Percentiles rank a stretch among this genome's conserved stretches.
Conservation (phyloP, 1,284 basidiomycete species). For the Leccinum insigne region DNA sequence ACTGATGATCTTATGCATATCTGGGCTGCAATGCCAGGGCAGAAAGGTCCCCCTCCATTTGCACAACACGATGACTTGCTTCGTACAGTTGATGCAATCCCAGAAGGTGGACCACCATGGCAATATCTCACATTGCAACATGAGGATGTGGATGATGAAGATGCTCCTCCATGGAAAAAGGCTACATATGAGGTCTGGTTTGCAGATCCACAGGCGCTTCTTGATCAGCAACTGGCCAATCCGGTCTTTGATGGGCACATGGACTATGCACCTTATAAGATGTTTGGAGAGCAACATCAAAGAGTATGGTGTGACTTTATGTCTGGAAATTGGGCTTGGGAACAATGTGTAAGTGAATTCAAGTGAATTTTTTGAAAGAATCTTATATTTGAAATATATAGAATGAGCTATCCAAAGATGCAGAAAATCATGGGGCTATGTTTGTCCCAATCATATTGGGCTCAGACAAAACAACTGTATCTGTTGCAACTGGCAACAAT, state of each 20-base stretch:
- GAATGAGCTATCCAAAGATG: background rate
- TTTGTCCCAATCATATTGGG: slow-evolving; percentile 8
- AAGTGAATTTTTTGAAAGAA: no score
- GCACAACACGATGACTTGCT: background rate
- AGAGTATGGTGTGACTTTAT: background rate
- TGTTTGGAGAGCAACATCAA: background rate
- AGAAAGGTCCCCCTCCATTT: background rate
- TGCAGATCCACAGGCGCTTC: background rate
- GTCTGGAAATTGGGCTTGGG: background rate
- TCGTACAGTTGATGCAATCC: background rate
- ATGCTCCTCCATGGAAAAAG: background rate
- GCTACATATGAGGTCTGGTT: background rate
- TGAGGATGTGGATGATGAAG: background rate
- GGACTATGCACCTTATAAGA: background rate
- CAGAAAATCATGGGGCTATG: background rate
- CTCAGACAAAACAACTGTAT: slow-evolving; percentile 9
- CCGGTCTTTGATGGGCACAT: background rate
- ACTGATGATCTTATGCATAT: background rate
- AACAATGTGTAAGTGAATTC: background rate
- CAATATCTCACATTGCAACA: background rate
- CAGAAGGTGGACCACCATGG: background rate
- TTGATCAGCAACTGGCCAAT: background rate
- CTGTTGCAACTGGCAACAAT: slow-evolving; percentile 5
- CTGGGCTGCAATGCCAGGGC: background rate
- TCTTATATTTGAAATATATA: background rate